Conservation (phyloP, 2,329 filamentous ascomycete genomes). For the Cladosporium colombiae region DNA sequence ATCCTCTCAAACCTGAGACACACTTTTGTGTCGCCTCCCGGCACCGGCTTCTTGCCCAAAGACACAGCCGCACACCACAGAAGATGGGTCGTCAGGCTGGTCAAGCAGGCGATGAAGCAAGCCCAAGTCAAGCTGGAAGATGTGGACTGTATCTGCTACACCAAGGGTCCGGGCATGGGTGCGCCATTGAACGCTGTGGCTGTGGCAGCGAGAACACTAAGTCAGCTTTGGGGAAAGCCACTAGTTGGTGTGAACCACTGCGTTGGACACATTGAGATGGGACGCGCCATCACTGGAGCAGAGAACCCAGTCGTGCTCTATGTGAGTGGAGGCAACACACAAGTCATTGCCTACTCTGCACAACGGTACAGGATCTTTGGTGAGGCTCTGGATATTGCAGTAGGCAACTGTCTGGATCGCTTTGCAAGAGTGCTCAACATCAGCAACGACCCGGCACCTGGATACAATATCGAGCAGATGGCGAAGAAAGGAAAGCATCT, state of each 20-base stretch:
- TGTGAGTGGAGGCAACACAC: slow-evolving; percentile 93
- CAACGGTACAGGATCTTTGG: slow-evolving; percentile 97
- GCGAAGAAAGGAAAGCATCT: slow-evolving; percentile 72
- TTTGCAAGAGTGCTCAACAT: slow-evolving; percentile 91
- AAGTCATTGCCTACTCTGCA: slow-evolving; percentile 95
- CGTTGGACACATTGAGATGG: slow-evolving; percentile 99
- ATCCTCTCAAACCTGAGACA: slow-evolving; percentile 93
- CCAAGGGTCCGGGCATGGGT: slow-evolving; percentile 93
- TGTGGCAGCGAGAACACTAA: slow-evolving; percentile 77
- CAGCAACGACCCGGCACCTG: slow-evolving; percentile 92
- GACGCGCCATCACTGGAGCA: slow-evolving; percentile 85
- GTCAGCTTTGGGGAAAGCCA: slow-evolving; percentile 82
- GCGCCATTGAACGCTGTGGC: slow-evolving; percentile 86
- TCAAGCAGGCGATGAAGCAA: slow-evolving; percentile 73
- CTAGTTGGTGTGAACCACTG: slow-evolving; percentile 97
- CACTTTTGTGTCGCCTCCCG: slow-evolving; percentile 88
- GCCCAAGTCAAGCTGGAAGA: slow-evolving; percentile 64
- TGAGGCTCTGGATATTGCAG: slow-evolving; percentile 94
- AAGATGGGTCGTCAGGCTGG: slow-evolving; percentile 76
- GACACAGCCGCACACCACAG: slow-evolving; percentile 94
- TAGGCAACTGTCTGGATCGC: slow-evolving; percentile 94
- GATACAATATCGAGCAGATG: slow-evolving; percentile 96
- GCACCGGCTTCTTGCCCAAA: slow-evolving; percentile 92
- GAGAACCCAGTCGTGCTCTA: slow-evolving; percentile 92
- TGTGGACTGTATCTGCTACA: slow-evolving; percentile 93